Base-by-base conservation (phyloP, 176 grass and related monocot species). In the Ensete glaucum region DNA sequence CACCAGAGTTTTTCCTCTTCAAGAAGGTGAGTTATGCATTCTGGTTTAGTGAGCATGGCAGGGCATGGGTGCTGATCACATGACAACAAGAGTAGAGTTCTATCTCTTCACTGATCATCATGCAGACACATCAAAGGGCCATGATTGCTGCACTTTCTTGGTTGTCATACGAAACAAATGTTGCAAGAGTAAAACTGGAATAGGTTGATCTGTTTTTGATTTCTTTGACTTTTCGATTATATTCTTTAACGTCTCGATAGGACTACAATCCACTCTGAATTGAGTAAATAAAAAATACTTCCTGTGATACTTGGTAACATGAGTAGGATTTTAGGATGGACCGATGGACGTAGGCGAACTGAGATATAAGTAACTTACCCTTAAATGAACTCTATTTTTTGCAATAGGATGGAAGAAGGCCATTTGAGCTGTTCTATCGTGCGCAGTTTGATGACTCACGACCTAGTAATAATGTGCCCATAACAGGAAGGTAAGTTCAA, bases 391-490 rank as follows among this genome's bases (percentile, higher is more conserved):
- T 15, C 16, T 2, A 69, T 67, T 13, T 50, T 11, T 10, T 54
- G 50, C 24, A 48, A 12, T 67, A 97, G 93, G 93, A 90, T 69
- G 93, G 90, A 8, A 78, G 85, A 78, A 90, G 89, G 71, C 82
- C 90, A 43, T 97, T 97, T 71, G 85, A 97, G 60, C 77, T 97
- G 65, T 87, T 97, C 56, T 97, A 97, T 80, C 93, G 88, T 80
- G 93, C 90, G 1, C 93, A 93, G 81, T 97, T 92, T 52, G 93
- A 97, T 80, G 90, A 90, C 73, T 97, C 93, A 80, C 85, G 93
- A 71, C 93, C 90, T 9, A 81, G 71, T 81, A 97, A 79, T 69
- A 96, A 88, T 60, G 76, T 96, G 50, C 89, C 83, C 27, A 74
- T 93, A 66, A 92, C 90, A 4, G 90, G 90, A 83, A 87, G 93